Base-by-base conservation (phyloP, 139 green algal genomes). In the Chlamydomonas sp. region DNA sequence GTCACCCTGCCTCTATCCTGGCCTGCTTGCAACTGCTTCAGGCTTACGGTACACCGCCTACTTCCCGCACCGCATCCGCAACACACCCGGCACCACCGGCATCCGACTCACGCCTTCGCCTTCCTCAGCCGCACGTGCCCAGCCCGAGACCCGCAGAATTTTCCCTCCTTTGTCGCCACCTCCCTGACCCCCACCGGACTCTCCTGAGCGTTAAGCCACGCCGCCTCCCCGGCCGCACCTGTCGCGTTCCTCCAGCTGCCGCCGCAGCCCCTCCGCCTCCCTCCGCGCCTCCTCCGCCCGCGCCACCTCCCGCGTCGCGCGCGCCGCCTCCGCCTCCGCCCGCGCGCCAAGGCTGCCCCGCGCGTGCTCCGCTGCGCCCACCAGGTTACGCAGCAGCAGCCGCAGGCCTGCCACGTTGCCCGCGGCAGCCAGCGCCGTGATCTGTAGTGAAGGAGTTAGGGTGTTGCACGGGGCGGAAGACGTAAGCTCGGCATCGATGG, bases 341-440 rank as follows among this genome's bases (percentile, higher is more conserved):
- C 82, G 82, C 82, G 73, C 2, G 60, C 20, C 17, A 0, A 87
- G 82, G 10, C 3, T 10, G 10, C 15, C 58, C n/a, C 82, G 82
- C 20, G 57, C 80, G 69, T 87, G 68, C 31, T 82, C 74, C 59
- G 62, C 12, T 1, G 83, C 83, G 2, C 60, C 77, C 61, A 88
- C 63, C 74, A 88, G 74, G 4, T 18, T 60, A 9, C 83, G 83
- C 74, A 88, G 63, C 74, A 88, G 83, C 6, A 61, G 67, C 4
- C 83, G 83, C 74, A 88, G 63, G 17, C 74, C 83, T 9, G 74
- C 18, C 74, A 88, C 83, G 75, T 88, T 88, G 72, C 83, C 83
- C 3, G 83, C 83, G 2, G 73, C 5, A 16, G 83, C 83, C 12
- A 88, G 57, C 1, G 31, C 63, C 0, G 83, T 88, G 63, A 88